phyloP scores from a whole-genome alignment of 2,329 filamentous ascomycete species.

The Microdochium trichocladiopsis region DNA sequence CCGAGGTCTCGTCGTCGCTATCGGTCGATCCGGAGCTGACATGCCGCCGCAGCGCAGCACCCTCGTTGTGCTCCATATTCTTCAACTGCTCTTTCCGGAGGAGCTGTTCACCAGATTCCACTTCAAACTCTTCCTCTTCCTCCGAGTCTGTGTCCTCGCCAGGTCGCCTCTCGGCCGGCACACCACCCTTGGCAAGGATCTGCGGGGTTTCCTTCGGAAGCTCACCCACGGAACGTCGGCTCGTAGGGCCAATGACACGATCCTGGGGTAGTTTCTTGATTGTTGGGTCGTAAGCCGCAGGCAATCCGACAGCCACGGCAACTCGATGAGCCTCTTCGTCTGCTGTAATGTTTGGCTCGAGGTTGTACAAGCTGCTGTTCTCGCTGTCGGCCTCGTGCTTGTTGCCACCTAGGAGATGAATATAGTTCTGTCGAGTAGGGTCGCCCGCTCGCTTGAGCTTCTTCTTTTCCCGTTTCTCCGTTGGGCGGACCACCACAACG shows the following conservation, averaged over 20 bases:
- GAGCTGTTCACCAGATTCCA: constrained; percentile 28
- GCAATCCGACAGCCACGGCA: constrained; percentile 54
- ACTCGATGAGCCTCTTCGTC: constrained; percentile 61
- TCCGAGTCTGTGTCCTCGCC: constrained; percentile 26
- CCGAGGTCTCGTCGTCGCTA: constrained; percentile 25
- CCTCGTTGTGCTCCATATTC: constrained; percentile 22
- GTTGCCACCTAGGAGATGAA: constrained; percentile 62
- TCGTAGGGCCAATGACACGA: constrained; percentile 6
- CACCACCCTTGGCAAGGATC: constrained; percentile 22
- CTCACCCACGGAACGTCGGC: not conserved
- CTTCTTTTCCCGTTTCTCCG: constrained; percentile 82
- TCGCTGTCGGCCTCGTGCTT: constrained; percentile 53
- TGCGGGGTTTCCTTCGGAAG: constrained; percentile 8
- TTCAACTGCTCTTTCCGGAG: constrained; percentile 32
- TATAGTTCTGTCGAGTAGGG: constrained; percentile 67
- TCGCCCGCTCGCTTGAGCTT: constrained; percentile 79
- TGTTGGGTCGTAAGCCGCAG: constrained; percentile 56
- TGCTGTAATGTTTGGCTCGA: constrained; percentile 46
- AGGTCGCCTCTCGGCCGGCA: constrained; percentile 29
- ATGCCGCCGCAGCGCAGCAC: constrained; percentile 18
- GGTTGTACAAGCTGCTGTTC: constrained; percentile 42
- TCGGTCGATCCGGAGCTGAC: constrained; percentile 23
- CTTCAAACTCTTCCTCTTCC: constrained; percentile 34
- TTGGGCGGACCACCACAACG: constrained; percentile 84
- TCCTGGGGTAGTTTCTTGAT: constrained; percentile 44